Conservation (phyloP, 495 filamentous ascomycete species). For the Friedmanniomyces simplex region DNA sequence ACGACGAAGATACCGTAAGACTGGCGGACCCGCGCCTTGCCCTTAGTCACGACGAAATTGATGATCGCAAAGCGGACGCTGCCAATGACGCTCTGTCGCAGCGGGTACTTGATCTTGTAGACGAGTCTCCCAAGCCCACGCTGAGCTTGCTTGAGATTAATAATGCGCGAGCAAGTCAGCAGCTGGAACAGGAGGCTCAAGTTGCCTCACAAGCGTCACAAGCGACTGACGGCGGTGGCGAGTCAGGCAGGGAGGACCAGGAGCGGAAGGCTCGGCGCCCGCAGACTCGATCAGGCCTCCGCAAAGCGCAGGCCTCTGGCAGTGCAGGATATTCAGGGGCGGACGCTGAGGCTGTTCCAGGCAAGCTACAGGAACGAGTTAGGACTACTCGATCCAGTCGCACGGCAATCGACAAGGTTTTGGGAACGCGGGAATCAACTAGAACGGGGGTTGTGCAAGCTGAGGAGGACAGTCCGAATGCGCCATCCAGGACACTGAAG, state of each 20-base stretch:
- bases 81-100: background rate
- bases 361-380: too few relatives aligned
- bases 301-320: background rate
- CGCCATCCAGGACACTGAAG: too few relatives aligned
- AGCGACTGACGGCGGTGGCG: background rate
- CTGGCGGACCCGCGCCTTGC: background rate
- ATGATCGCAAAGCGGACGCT: background rate
- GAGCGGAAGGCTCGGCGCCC: background rate
- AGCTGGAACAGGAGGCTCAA: background rate
- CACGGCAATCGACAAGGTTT: too few relatives aligned
- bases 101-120: background rate
- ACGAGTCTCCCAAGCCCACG: background rate
- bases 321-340: too few relatives aligned
- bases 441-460: too few relatives aligned
- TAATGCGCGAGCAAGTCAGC: background rate
- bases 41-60: background rate
- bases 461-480: too few relatives aligned
- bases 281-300: background rate
- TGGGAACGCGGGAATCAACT: too few relatives aligned
- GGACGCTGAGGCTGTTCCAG: too few relatives aligned
- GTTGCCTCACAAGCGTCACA: background rate
- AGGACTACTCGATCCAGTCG: too few relatives aligned
- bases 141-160: background rate
- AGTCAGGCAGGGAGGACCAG: background rate
- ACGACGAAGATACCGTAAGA: too few relatives aligned